Base-by-base conservation (phyloP, 2,329 filamentous ascomycete genomes). In the Lasiodiplodia hormozganensis region DNA sequence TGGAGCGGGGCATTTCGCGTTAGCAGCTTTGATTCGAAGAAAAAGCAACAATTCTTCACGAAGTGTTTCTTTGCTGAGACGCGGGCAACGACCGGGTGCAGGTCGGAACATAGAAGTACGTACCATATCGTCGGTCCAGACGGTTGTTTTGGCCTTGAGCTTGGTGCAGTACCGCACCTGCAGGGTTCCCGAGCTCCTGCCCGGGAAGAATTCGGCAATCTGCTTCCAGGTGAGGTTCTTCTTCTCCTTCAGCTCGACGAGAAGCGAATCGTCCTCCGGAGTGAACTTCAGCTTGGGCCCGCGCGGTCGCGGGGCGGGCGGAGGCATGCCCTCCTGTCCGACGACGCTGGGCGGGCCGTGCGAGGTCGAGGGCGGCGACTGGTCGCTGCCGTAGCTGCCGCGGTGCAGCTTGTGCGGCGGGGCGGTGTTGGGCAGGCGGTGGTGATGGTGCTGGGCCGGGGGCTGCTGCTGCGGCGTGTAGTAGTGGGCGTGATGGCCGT, bases 191-290 rank as follows among this genome's bases (percentile, higher is more conserved):
- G 92, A 96, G 69, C 92, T 96, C 69, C 94, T 86, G 1, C 94
- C 94, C 0, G 94, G 94, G 74, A 97, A 97, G 81, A 97, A 97
- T 76, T 97, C 94, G 68, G 94, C 93, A 76, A 97, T 97, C 84
- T 97, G 94, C 82, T 97, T 97, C 94, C 94, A 97, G 4, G 94
- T 97, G 77, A 97, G 84, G 76, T 93, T 94, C 80, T 96, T 96
- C 76, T 96, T 94, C 81, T 97, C 94, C 80, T 97, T 97, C 70
- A 97, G 84, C 76, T 97, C 92, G 68, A 97, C 90, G 66, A 97
- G 85, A 58, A 97, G 83, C 73, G 92, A 90, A 79, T 97, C 94
- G 77, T 97, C 94, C 79, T 97, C 94, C 11, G 92, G 89, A 0
- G 94, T 97, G 77, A 97, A 97, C 80, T 97, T 97, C 73, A 97